These are phyloP conservation scores for Botrytis aclada DNA, from an alignment of 2,329 filamentous ascomycete species.

Conservation along the genomic window DNA sequence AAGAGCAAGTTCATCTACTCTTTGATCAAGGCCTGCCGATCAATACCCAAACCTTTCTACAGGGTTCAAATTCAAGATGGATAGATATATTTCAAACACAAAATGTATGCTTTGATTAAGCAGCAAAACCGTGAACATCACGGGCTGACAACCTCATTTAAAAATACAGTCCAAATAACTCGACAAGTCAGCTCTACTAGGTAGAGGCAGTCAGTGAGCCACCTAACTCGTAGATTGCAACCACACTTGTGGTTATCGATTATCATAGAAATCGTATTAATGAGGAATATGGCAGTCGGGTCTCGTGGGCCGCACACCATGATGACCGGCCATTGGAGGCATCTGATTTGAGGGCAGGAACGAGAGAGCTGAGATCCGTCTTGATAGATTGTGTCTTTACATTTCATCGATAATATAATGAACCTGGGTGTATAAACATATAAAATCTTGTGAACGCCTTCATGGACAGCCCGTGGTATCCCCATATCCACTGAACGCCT, in stretches of 20 bases:
- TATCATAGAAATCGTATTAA: background rate
- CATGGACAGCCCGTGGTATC: conserved; percentile 7
- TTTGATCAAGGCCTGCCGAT: no score
- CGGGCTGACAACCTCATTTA: no score
- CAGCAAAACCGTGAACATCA: no score
- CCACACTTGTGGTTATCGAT: background rate
- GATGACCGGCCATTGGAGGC: background rate
- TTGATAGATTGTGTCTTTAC: background rate
- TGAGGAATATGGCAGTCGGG: background rate
- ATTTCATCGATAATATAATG: background rate
- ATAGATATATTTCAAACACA: no score
- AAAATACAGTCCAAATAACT: no score
- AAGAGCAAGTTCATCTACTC: no score
- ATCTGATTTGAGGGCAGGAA: background rate
- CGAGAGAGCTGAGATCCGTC: background rate
- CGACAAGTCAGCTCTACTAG: background rate
- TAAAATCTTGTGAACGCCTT: conserved; percentile 10
- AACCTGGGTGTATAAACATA: background rate
- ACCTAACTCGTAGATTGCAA: background rate
- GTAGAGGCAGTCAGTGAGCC: background rate
- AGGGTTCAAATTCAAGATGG: no score
- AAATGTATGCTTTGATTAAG: no score
- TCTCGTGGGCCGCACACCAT: background rate
- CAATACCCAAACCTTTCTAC: no score
- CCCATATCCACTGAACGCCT: conserved; percentile 13